Conservation (phyloP, 768 basidiomycete species). For the Leccinellum rugosiceps region DNA sequence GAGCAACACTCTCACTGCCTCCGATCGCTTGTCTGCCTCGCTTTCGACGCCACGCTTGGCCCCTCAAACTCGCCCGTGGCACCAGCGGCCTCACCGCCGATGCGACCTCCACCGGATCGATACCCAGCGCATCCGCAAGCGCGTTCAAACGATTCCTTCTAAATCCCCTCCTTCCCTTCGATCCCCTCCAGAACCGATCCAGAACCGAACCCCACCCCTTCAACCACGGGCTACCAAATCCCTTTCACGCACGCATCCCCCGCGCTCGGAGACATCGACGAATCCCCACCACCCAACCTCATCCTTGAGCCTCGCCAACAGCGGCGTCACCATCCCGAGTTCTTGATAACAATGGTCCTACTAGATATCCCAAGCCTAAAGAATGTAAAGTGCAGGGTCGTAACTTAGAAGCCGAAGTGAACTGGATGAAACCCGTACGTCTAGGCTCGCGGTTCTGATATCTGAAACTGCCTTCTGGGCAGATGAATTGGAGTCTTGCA, state of each 20-base stretch:
- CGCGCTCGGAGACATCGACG: background rate
- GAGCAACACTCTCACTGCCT: conserved; percentile 36
- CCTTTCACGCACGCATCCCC: no score
- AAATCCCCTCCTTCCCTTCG: conserved; percentile 33
- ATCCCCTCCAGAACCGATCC: background rate
- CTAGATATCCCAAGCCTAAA: no score
- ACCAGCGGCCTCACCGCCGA: conserved; percentile 54
- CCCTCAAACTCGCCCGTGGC: conserved; percentile 57
- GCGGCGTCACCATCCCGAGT: conserved; percentile 28
- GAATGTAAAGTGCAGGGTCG: no score
- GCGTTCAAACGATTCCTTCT: conserved; percentile 46
- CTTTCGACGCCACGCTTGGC: conserved; percentile 44
- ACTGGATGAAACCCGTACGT: no score
- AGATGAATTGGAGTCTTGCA: no score
- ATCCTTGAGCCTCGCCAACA: conserved; percentile 45
- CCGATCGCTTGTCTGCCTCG: conserved; percentile 45
- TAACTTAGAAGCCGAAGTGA: no score
- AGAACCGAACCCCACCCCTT: conserved; percentile 2
- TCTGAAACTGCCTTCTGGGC: no score
- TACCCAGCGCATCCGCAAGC: conserved; percentile 59
- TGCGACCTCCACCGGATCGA: conserved; percentile 59
- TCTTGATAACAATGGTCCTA: no score
- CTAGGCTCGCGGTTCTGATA: no score
- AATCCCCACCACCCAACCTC: conserved; percentile 51
- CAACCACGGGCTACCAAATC: no score